phyloP scores from a whole-genome alignment of 352 stramenopile species.

The Globisporangium mamillatum region DNA sequence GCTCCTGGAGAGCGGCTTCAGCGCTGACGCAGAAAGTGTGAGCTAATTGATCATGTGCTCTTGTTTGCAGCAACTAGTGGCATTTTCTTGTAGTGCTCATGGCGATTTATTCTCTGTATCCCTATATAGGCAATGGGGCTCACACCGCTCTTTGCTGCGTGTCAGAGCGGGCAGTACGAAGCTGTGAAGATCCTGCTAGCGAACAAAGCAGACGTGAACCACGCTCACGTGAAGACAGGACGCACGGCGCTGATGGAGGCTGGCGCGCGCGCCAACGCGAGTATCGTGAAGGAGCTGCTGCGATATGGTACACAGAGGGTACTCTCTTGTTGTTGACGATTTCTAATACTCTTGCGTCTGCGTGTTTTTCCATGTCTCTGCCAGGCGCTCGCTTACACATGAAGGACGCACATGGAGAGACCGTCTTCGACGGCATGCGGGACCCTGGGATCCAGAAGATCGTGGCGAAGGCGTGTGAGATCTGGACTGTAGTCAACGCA shows the following conservation, averaged over 20 bases:
- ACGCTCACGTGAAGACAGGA: conserved; percentile 47
- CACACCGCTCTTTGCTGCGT: conserved; percentile 56
- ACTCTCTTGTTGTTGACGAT: not conserved
- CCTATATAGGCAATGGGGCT: conserved; percentile 57
- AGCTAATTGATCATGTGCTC: not conserved
- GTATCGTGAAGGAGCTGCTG: conserved; percentile 52
- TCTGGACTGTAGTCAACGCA: conserved; percentile 35
- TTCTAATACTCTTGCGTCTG: not conserved
- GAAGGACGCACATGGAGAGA: conserved; percentile 44
- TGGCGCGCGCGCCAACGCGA: conserved; percentile 28
- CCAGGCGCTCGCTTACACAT: conserved; percentile 42
- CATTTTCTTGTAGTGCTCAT: not conserved
- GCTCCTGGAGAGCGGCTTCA: conserved; percentile 50
- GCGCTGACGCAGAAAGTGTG: conserved; percentile 58
- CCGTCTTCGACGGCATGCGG: conserved; percentile 42
- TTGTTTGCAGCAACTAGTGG: not conserved
- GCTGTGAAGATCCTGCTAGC: conserved; percentile 46
- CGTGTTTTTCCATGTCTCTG: not conserved
- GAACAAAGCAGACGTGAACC: conserved; percentile 46
- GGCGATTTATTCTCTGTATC: not conserved
- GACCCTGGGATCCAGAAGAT: conserved; percentile 29
- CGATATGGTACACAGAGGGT: conserved; percentile 40
- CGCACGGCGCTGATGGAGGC: conserved; percentile 68
- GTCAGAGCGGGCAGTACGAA: conserved; percentile 43
- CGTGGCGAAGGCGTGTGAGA: conserved; percentile 29